phyloP scores from a whole-genome alignment of 768 basidiomycete species.

The Trichaptum fuscoviolaceum region DNA sequence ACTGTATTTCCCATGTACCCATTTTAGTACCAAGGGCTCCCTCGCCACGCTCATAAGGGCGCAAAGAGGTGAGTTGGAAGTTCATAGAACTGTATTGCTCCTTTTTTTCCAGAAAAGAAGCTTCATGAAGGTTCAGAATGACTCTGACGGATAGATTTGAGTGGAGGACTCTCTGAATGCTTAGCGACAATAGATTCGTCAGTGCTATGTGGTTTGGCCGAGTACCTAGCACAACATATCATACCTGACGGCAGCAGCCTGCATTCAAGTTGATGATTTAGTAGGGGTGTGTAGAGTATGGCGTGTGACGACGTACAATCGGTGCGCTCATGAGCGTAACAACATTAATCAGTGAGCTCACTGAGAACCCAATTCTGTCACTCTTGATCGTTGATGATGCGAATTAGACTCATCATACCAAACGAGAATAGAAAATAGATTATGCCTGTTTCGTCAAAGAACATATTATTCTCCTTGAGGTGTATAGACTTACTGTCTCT shows the following conservation, averaged over 20 bases:
- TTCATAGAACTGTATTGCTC: background rate
- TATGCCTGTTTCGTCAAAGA: background rate
- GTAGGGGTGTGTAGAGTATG: background rate
- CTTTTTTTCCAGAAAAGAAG: background rate
- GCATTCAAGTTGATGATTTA: background rate
- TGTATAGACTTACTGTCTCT: background rate
- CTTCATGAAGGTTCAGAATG: background rate
- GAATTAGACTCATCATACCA: background rate
- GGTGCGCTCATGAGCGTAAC: background rate
- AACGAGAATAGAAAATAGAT: background rate
- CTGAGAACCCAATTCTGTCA: background rate
- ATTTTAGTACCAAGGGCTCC: background rate
- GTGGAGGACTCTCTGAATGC: background rate
- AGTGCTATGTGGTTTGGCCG: background rate
- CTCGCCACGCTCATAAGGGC: background rate
- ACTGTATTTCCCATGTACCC: background rate
- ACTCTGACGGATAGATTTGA: background rate
- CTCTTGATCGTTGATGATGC: background rate
- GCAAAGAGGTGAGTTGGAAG: background rate
- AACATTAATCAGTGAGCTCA: background rate
- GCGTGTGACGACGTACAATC: background rate
- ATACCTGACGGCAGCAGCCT: background rate
- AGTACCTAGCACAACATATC: background rate
- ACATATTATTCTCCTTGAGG: background rate
- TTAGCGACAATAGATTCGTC: background rate